Conservation (phyloP, 192 early-diverging fungal genomes). For the Allomyces arbusculus region DNA sequence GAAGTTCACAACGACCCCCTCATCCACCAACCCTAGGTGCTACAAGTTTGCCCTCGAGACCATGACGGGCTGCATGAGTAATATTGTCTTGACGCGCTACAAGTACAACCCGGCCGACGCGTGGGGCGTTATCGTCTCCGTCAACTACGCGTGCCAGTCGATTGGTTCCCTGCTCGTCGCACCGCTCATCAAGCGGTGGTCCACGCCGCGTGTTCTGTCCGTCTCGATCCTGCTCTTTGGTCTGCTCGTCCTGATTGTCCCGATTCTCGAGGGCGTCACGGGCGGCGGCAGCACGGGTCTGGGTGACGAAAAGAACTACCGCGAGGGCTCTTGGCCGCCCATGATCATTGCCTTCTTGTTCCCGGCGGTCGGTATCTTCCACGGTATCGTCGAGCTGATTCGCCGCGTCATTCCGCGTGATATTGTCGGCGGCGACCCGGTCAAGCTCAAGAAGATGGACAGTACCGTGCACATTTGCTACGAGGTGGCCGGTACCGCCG, state of each 20-base stretch:
- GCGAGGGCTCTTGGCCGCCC: conserved; percentile 15
- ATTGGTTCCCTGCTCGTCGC: conserved; percentile 27
- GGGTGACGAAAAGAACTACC: conserved; percentile 4
- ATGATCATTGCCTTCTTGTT: conserved; percentile 22
- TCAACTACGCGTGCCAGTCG: conserved; percentile 29
- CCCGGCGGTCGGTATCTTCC: conserved; percentile 23
- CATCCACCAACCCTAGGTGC: neutral
- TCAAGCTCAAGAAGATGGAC: conserved; percentile 39
- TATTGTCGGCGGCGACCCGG: conserved; percentile 34
- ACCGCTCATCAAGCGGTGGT: conserved; percentile 23
- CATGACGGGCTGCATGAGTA: conserved; percentile 11
- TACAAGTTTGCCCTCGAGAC: conserved; percentile 33
- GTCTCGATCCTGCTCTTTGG: conserved; percentile 19
- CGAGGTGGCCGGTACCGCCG: conserved; percentile 34
- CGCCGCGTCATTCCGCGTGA: conserved; percentile 37
- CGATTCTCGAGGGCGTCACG: conserved; percentile 29
- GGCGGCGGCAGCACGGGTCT: conserved; percentile 15
- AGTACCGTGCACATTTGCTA: conserved; percentile 32
- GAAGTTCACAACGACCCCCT: too few relatives aligned
- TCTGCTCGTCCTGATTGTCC: conserved; percentile 18
- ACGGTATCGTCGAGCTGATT: conserved; percentile 34
- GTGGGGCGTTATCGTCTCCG: conserved; percentile 9
- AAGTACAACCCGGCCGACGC: neutral
- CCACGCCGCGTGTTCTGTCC: conserved; percentile 17
- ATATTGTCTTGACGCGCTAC: conserved; percentile 3